phyloP scores from a whole-genome alignment of 2,329 filamentous ascomycete species.

The Talaromyces sp. region DNA sequence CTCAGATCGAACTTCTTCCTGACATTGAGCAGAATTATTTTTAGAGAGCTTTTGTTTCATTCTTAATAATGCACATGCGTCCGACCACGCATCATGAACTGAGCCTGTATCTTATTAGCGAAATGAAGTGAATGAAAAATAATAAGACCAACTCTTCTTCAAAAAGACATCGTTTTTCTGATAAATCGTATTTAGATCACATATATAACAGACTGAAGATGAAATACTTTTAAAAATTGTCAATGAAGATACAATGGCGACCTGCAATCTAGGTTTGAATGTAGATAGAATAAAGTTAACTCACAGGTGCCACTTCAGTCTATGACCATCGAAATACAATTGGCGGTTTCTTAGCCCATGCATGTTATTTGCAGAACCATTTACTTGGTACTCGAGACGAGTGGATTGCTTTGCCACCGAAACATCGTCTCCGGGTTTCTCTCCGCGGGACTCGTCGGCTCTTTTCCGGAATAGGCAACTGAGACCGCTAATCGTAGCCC shows the following conservation, averaged over 20 bases:
- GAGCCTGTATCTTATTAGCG: background rate
- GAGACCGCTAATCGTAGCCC: background rate
- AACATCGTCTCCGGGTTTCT: background rate
- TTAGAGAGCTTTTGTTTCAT: background rate
- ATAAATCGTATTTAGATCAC: too few species aligned
- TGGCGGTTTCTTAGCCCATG: background rate
- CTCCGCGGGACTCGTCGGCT: background rate
- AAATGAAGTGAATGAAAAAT: background rate
- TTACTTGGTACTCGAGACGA: background rate
- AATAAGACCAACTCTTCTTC: background rate
- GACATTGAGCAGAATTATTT: slow-evolving; percentile 20
- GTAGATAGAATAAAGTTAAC: background rate
- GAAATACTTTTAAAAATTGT: too few species aligned
- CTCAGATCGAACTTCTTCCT: slow-evolving; percentile 18
- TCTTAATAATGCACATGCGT: background rate
- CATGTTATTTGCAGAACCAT: background rate
- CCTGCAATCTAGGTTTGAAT: background rate
- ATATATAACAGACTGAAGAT: too few species aligned
- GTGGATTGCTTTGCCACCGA: background rate
- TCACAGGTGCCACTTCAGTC: background rate
- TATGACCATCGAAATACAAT: background rate
- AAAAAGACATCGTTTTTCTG: background rate
- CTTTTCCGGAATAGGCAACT: background rate
- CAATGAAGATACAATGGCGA: background rate
- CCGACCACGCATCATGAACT: background rate